A percentile compares a stretch with the other conserved stretches of the same genome.
phyloP scores from a whole-genome alignment of 78 protist species.

The Dictyostelium firmibasis region DNA sequence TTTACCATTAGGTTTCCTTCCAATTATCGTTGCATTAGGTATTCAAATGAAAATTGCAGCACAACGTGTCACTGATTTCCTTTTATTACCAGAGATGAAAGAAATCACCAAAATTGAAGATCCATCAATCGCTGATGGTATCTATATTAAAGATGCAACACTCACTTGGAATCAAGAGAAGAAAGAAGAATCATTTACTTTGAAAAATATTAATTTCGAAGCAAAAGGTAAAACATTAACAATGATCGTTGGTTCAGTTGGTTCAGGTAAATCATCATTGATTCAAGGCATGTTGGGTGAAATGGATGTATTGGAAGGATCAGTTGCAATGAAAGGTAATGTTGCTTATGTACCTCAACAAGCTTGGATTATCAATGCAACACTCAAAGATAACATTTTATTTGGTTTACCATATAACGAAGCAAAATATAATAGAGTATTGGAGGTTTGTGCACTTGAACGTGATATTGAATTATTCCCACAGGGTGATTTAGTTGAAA shows the following conservation, averaged over 20 bases:
- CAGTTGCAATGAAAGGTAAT: constrained; percentile 15
- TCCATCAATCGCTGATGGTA: constrained; percentile 12
- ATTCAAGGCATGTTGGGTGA: constrained; percentile 86
- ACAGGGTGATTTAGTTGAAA: constrained; percentile 92
- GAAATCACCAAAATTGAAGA: neutral
- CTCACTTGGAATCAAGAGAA: constrained; percentile 43
- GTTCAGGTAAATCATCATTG: constrained; percentile 93
- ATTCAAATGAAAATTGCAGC: constrained; percentile 84
- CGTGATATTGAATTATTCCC: constrained; percentile 88
- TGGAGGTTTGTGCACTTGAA: constrained; percentile 88
- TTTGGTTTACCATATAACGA: constrained; percentile 85
- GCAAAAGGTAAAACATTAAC: constrained; percentile 33
- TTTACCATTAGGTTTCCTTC: constrained; percentile 90
- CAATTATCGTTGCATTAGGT: constrained; percentile 65
- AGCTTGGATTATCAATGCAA: constrained; percentile 94
- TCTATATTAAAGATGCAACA: constrained; percentile 22
- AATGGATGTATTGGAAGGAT: constrained; percentile 38
- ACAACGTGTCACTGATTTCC: constrained; percentile 73
- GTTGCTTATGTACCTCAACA: constrained; percentile 94
- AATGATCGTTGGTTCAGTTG: constrained; percentile 90
- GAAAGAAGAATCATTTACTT: neutral
- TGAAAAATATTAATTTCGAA: constrained; percentile 24
- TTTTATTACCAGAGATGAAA: constrained; percentile 50
- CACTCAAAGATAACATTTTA: constrained; percentile 93
- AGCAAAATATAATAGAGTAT: constrained; percentile 42